Evolutionary conservation across 164 flowering plant genomes (phyloP), one percentile per base, ranked within the genome.

Genomic region (Warburgia ugandensis): DNA sequence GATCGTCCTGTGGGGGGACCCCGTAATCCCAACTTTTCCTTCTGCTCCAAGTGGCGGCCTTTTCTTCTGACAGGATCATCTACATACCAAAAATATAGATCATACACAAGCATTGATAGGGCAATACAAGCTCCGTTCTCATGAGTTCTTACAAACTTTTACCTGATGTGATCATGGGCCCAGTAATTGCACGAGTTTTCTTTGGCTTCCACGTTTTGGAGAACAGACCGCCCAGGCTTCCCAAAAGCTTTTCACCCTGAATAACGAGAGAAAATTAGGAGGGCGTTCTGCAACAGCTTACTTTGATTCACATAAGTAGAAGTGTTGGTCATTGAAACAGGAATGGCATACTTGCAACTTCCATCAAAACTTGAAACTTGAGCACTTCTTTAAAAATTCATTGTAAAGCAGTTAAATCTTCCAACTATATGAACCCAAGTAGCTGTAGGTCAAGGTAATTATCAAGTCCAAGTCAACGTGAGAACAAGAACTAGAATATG

Each of bases 121-220:
- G n/a, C n/a, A 30, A 19, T 29, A 36, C 12, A 31, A 23, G 26
- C 29, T 28, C 39, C 32, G 20, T 25, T 29, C 39, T 25, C 35
- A 46, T 9, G 28, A 21, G 38, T 8, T 19, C 7, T 26, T 43
- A 3, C 27, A 25, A 48, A 23, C 22, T 36, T 41, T 84, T 95
- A 90, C 69, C 69, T 52, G 5, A 70, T n/a, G n/a, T 64, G 29
- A 62, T 64, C 12, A 60, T 12, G 57, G 99, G 97, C 50, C 99
- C 99, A 2, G 58, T 48, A 30, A 92, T 81, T 43, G 76, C 55
- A 33, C 66, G 68, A 46, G 67, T 68, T 81, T 81, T 92, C 76
- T 84, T 88, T 37, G 99, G 92, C 72, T 76, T 88, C 99, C 99
- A 92, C 11, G 95, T 72, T 67, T 55, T 92, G 0, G 97, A 86